phyloP scores from a whole-genome alignment of 345 rosid species.

The Brassica cretica region DNA sequence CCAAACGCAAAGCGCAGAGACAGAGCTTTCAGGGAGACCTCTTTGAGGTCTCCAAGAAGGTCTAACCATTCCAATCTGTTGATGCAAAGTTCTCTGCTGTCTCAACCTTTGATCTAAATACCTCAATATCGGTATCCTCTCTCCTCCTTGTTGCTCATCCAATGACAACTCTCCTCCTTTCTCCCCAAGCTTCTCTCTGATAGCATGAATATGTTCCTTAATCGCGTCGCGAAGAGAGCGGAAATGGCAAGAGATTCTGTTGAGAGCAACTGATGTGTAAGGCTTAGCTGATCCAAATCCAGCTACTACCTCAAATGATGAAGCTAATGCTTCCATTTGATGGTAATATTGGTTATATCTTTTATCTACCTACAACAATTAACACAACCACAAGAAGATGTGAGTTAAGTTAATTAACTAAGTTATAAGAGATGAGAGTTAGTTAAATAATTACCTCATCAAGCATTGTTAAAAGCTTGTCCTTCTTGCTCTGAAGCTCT shows the following conservation, averaged over 20 bases:
- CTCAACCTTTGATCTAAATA: slow-evolving; percentile 83
- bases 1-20: slow-evolving; percentile 93
- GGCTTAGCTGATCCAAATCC: slow-evolving; percentile 86
- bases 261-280: slow-evolving; percentile 83
- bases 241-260: slow-evolving; percentile 84
- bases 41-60: slow-evolving; percentile 96
- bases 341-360: slow-evolving; percentile 77
- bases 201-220: slow-evolving; percentile 55
- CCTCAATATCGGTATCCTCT: slow-evolving; percentile 71
- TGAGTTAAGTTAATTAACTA: background rate
- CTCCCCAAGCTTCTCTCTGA: slow-evolving; percentile 73
- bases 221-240: slow-evolving; percentile 77
- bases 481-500: slow-evolving; percentile 76
- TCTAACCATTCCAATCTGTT: slow-evolving; percentile 89
- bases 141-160: slow-evolving; percentile 56
- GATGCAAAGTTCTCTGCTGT: slow-evolving; percentile 89
- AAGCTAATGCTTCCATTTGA: slow-evolving; percentile 77
- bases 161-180: slow-evolving; percentile 61
- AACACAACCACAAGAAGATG: background rate
- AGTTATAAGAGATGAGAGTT: background rate
- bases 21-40: slow-evolving; percentile 91
- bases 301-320: slow-evolving; percentile 78
- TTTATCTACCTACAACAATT: slow-evolving; percentile 65
- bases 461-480: slow-evolving; percentile 77
- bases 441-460: slow-evolving; percentile 59